Percentiles rank a stretch among this genome's conserved stretches.
Conservation (phyloP, 2,329 filamentous ascomycete genomes). For the Ampelomyces quisqualis region DNA sequence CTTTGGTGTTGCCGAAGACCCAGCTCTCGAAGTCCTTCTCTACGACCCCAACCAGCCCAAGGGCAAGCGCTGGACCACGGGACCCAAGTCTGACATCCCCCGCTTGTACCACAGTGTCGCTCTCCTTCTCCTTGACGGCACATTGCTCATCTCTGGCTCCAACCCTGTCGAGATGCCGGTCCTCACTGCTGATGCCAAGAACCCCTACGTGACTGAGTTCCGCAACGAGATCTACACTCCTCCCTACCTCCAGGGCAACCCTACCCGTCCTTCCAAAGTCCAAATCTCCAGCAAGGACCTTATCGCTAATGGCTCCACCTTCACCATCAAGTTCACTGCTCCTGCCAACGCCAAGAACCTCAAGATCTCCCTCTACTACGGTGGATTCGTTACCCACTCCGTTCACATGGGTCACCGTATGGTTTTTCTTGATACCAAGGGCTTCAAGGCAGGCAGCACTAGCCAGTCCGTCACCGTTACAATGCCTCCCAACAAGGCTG, state of each 20-base stretch:
- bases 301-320: conserved; percentile 47
- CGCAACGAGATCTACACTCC: conserved; percentile 63
- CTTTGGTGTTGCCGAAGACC: conserved; percentile 57
- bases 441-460: conserved; percentile 48
- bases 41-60: conserved; percentile 57
- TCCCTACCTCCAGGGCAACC: conserved; percentile 58
- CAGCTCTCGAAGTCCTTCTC: conserved; percentile 58
- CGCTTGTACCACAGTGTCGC: conserved; percentile 62
- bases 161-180: conserved; percentile 62
- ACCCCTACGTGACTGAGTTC: conserved; percentile 61
- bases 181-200: conserved; percentile 46
- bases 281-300: conserved; percentile 49
- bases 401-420: conserved; percentile 64
- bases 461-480: conserved; percentile 53
- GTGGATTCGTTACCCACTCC: conserved; percentile 62
- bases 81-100: conserved; percentile 47
- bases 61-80: conserved; percentile 54
- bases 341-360: conserved; percentile 47
- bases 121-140: conserved; percentile 61
- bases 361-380: conserved; percentile 58
- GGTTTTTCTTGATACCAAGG: conserved; percentile 54
- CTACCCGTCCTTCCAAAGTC: conserved; percentile 54
- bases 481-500: conserved; percentile 57
- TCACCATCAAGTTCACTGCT: conserved; percentile 52
- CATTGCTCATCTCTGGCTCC: conserved; percentile 59